Percentiles rank a stretch among this genome's conserved stretches.
These are phyloP conservation scores for Helminthosporium solani DNA, from an alignment of 2,329 filamentous ascomycete species.

Conservation along the genomic window DNA sequence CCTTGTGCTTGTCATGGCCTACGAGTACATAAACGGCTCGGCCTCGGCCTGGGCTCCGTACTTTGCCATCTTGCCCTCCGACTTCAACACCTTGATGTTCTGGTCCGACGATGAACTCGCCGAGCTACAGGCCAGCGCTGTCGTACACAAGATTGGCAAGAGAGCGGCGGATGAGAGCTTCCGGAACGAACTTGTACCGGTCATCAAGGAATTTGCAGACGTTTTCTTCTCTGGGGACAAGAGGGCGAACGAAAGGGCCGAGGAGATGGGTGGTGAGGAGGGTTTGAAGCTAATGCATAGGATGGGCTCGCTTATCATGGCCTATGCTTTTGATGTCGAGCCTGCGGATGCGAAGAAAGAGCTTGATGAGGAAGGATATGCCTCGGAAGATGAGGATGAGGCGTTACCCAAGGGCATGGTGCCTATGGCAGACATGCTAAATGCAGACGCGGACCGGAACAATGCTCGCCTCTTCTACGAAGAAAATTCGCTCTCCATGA, in stretches of 20 bases:
- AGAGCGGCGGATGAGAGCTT: constrained; percentile 71
- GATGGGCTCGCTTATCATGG: constrained; percentile 89
- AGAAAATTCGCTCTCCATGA: constrained; percentile 65
- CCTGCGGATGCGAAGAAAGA: constrained; percentile 49
- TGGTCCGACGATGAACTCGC: constrained; percentile 72
- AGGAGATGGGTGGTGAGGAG: constrained; percentile 48
- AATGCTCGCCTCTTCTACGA: constrained; percentile 70
- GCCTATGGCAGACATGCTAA: constrained; percentile 85
- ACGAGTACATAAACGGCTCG: constrained; percentile 64
- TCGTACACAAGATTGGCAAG: constrained; percentile 75
- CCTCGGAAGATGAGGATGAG: constrained; percentile 51
- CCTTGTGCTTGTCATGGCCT: constrained; percentile 77
- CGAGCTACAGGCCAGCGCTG: constrained; percentile 73
- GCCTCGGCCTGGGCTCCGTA: constrained; percentile 75
- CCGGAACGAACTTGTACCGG: constrained; percentile 55
- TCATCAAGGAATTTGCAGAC: constrained; percentile 46
- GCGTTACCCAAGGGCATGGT: constrained; percentile 75
- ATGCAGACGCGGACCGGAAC: constrained; percentile 79
- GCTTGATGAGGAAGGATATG: constrained; percentile 57
- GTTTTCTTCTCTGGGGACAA: constrained; percentile 44
- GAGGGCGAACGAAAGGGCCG: constrained; percentile 30
- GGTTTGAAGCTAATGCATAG: constrained; percentile 65
- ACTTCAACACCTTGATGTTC: constrained; percentile 88
- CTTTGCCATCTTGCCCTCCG: constrained; percentile 68
- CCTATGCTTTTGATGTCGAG: constrained; percentile 84